Base-by-base conservation (phyloP, 169 alveolate species). In the Cryptosporidium viatorum region DNA sequence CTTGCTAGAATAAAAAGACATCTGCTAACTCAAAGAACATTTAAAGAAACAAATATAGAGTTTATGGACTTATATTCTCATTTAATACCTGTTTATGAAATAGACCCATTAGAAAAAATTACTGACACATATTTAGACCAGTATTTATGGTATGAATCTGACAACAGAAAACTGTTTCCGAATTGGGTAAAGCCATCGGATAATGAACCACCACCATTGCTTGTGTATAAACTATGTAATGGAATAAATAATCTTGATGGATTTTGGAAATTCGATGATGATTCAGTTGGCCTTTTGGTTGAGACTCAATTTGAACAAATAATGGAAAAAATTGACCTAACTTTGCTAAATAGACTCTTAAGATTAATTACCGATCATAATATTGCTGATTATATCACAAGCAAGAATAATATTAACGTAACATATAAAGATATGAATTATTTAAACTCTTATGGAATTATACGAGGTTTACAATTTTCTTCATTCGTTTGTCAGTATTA, bases 151-250 rank as follows among this genome's bases (percentile, higher is more conserved):
- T 98, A 97, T 93, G 99, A 99, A 93, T 99, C 99, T 35, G 99
- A 98, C 91, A 95, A 97, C 75, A 94, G 99, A 41, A 96, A 96
- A 86, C 94, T 99, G 69, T 99, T 98, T 93, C 99, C 99, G 33
- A 98, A 98, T 94, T 99, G 99, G 99, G 97, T 98, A 23, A 99
- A 99, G 84, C 99, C 99, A 10, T 96, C 99, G 26, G 99, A 99
- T 92, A 94, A 97, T 62, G 99, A 99, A 91, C 99, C 99, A 2
- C 99, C 99, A 41, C 99, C 99, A 51, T 94, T 99, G 31, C 94
- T 99, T 85, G 99, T 99, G 18, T 98, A 98, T 94, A 98, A 98
- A 93, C 96, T 98, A 97, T 98, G 99, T 85, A 98, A 98, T 92
- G 99, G 99, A 45, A 98, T 99, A 86, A 99, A 99, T 93, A 99